Percentiles rank a stretch among this genome's conserved stretches.
Evolutionary conservation across 1,284 basidiomycete genomes (phyloP).

Genomic region (Trametes versicolor): DNA sequence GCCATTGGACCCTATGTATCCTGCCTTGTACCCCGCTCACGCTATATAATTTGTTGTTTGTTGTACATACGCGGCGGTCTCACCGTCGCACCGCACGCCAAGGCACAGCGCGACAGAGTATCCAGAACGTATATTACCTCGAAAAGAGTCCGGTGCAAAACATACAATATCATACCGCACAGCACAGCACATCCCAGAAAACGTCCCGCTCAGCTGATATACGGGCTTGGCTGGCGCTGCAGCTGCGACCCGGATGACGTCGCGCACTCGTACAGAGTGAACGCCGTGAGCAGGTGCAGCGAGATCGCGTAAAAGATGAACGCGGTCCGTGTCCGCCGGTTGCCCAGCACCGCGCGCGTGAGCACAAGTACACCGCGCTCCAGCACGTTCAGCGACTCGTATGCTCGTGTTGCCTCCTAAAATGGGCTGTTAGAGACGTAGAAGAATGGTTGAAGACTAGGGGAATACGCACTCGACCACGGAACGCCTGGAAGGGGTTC

Average conservation of each 20-base stretch:
- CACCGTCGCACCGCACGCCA: background rate
- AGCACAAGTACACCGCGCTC: constrained; percentile 90
- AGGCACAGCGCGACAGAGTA: background rate
- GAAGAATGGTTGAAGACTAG: background rate
- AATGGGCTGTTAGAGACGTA: constrained; percentile 14
- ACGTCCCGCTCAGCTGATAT: constrained; percentile 15
- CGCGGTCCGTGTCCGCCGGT: constrained; percentile 83
- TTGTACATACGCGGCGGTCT: background rate
- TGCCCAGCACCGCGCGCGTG: constrained; percentile 88
- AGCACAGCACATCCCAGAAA: background rate
- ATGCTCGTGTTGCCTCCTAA: constrained; percentile 92
- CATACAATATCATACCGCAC: constrained; percentile 1
- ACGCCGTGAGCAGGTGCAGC: constrained; percentile 83
- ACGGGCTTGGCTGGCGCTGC: constrained; percentile 56
- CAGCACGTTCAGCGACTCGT: constrained; percentile 91
- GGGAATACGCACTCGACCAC: constrained; percentile 79
- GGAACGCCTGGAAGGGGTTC: constrained; percentile 98
- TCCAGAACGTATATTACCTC: constrained; percentile 16
- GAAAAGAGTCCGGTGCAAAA: constrained; percentile 10
- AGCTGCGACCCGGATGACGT: constrained; percentile 57
- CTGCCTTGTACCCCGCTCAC: background rate
- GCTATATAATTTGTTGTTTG: background rate
- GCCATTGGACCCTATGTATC: background rate
- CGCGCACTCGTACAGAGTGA: constrained; percentile 79
- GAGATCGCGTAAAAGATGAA: constrained; percentile 86